Evolutionary conservation across 371 early-diverging fungal genomes (phyloP).

Genomic region (Hamiltosporidium tvaerminnensis): DNA sequence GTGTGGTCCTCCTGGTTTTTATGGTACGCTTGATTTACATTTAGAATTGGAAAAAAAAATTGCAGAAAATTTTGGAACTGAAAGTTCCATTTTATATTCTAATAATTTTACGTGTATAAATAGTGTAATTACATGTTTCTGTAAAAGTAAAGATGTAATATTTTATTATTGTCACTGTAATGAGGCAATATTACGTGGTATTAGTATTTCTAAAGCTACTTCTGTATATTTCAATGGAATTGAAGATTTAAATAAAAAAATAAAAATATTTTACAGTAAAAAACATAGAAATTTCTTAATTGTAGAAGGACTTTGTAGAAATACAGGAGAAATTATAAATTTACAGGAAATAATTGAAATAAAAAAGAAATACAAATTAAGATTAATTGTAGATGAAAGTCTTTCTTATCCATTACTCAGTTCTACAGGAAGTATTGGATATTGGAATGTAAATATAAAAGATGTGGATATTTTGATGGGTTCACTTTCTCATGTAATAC

Average conservation of each 20-base stretch:
- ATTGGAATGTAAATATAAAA: slow-evolving; percentile 45
- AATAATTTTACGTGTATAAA: slow-evolving; percentile 81
- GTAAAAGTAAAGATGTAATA: slow-evolving; percentile 81
- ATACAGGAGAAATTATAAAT: slow-evolving; percentile 74
- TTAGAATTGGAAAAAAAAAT: slow-evolving; percentile 76
- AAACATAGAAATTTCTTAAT: slow-evolving; percentile 61
- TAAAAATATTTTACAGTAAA: background rate
- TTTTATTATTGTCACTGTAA: slow-evolving; percentile 56
- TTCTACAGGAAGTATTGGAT: slow-evolving; percentile 9
- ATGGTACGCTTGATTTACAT: slow-evolving; percentile 93
- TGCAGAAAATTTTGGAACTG: slow-evolving; percentile 68
- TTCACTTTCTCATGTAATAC: slow-evolving; percentile 66
- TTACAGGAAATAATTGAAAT: slow-evolving; percentile 66
- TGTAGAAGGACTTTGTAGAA: slow-evolving; percentile 79
- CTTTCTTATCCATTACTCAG: slow-evolving; percentile 57
- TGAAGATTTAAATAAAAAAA: slow-evolving; percentile 16
- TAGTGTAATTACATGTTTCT: slow-evolving; percentile 85
- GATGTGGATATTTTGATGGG: slow-evolving; percentile 82
- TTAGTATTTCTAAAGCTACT: slow-evolving; percentile 33
- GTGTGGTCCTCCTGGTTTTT: slow-evolving; percentile 93
- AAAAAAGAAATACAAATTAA: slow-evolving; percentile 81
- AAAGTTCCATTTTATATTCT: slow-evolving; percentile 81
- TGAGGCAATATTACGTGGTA: slow-evolving; percentile 46
- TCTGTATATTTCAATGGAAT: slow-evolving; percentile 35
- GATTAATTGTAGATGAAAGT: slow-evolving; percentile 84